Evolutionary conservation across 78 protist species (phyloP).

Genomic region (Dictyostelium firmibasis): DNA sequence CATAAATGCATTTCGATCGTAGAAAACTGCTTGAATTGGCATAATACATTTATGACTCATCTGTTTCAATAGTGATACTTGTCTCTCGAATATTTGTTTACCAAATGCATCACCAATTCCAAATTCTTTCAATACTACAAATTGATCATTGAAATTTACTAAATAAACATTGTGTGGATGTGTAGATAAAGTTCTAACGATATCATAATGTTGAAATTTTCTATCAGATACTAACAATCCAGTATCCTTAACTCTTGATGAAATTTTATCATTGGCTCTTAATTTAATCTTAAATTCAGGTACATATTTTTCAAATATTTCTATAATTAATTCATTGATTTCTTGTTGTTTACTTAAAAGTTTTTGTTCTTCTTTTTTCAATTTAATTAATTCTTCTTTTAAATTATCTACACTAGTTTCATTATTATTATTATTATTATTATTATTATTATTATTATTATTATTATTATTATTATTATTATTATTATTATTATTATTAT

Average conservation of each 20-base stretch:
- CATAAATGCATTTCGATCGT: conserved; percentile 56
- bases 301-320: conserved; percentile 26
- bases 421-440: not conserved
- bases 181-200: conserved; percentile 38
- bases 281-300: conserved; percentile 40
- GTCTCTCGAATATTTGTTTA: conserved; percentile 61
- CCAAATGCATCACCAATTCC: conserved; percentile 72
- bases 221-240: conserved; percentile 23
- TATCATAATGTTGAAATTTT: conserved; percentile 33
- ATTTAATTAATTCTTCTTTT: not conserved
- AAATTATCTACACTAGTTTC: not conserved
- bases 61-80: conserved; percentile 36
- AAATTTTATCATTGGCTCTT: conserved; percentile 25
- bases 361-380: conserved; percentile 51
- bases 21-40: conserved; percentile 62
- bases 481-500: not conserved
- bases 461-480: not conserved
- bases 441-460: not conserved
- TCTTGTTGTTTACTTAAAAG: conserved; percentile 12
- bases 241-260: conserved; percentile 49
- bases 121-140: conserved; percentile 48
- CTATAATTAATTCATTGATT: not conserved
- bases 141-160: conserved; percentile 28
- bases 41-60: conserved; percentile 65
- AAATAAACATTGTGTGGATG: conserved; percentile 69